Percentiles rank a stretch among this genome's conserved stretches.
Conservation (phyloP, 1,284 basidiomycete species). For the Porogramme epimiltina region DNA sequence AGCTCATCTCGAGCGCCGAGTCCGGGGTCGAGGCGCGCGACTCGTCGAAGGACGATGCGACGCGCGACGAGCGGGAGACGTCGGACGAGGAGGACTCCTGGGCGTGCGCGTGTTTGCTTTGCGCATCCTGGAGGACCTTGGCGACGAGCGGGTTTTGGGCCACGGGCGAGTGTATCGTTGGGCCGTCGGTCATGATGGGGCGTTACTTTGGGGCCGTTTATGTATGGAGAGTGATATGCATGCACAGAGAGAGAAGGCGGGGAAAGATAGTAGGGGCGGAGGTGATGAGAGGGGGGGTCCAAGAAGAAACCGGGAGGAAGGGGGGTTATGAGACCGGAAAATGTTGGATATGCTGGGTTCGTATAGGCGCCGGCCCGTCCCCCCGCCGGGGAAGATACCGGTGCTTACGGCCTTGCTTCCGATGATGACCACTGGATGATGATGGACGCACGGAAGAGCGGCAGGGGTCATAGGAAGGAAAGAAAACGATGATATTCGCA, state of each 20-base stretch:
- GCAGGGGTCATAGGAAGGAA: no score
- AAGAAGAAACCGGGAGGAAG: no score
- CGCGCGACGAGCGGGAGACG: slow-evolving; percentile 5
- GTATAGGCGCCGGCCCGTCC: not conserved
- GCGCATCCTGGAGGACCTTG: not conserved
- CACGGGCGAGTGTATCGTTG: slow-evolving; percentile 3
- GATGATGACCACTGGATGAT: no score
- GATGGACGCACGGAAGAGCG: no score
- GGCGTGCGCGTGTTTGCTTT: no score
- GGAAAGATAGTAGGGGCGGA: not conserved
- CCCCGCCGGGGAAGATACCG: no score
- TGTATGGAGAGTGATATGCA: not conserved
- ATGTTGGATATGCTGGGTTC: no score
- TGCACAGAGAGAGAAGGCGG: slow-evolving; percentile 3
- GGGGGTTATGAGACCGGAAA: no score
- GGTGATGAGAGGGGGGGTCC: not conserved
- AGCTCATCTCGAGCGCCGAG: slow-evolving; percentile 13
- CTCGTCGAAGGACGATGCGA: slow-evolving; percentile 8
- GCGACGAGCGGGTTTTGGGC: slow-evolving; percentile 4
- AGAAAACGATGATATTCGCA: no score
- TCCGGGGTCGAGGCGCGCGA: slow-evolving; percentile 22
- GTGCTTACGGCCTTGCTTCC: no score
- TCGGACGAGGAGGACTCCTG: not conserved
- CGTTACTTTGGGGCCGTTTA: slow-evolving; percentile 4
- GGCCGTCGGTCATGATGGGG: slow-evolving; percentile 12